Conservation (phyloP, 2,329 filamentous ascomycete species). For the Fonsecaea monophora region DNA sequence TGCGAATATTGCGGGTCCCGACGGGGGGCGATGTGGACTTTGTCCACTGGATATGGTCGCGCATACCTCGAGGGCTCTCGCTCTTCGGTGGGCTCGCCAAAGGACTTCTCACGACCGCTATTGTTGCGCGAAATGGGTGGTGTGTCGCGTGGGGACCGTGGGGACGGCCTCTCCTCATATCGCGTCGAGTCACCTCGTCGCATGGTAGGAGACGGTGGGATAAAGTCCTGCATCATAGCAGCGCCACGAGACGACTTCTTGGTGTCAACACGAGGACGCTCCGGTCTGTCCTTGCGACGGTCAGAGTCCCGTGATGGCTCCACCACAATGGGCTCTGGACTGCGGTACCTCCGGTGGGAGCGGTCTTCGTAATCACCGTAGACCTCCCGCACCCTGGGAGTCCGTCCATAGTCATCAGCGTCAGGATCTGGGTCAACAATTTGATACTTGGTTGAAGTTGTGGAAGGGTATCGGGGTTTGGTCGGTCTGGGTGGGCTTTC, state of each 20-base stretch:
- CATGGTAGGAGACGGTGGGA: slow-evolving; percentile 19
- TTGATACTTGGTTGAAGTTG: slow-evolving; percentile 36
- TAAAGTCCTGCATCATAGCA: slow-evolving; percentile 28
- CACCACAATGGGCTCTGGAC: slow-evolving; percentile 30
- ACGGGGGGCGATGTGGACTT: slow-evolving; percentile 29
- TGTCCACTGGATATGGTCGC: slow-evolving; percentile 30
- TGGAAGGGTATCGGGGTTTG: slow-evolving; percentile 28
- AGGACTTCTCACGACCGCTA: slow-evolving; percentile 34
- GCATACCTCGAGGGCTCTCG: slow-evolving; percentile 28
- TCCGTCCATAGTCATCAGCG: slow-evolving; percentile 27
- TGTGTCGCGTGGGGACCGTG: slow-evolving; percentile 34
- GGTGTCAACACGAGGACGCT: slow-evolving; percentile 32
- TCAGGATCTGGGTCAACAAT: slow-evolving; percentile 32
- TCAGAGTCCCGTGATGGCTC: slow-evolving; percentile 31
- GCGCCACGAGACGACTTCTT: slow-evolving; percentile 32
- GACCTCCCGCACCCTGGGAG: slow-evolving; percentile 27
- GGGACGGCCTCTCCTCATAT: slow-evolving; percentile 29
- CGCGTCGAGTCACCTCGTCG: slow-evolving; percentile 33
- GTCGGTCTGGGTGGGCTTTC: slow-evolving; percentile 40
- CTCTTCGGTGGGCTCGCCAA: slow-evolving; percentile 33
- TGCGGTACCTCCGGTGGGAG: slow-evolving; percentile 26
- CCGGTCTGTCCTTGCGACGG: slow-evolving; percentile 32
- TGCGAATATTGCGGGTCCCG: slow-evolving; percentile 30
- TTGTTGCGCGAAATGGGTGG: slow-evolving; percentile 33
- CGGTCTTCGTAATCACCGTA: slow-evolving; percentile 26